A percentile compares a stretch with the other conserved stretches of the same genome.
Evolutionary conservation across 2,329 filamentous ascomycete genomes (phyloP).

Genomic region (Calonectria ilicicola): DNA sequence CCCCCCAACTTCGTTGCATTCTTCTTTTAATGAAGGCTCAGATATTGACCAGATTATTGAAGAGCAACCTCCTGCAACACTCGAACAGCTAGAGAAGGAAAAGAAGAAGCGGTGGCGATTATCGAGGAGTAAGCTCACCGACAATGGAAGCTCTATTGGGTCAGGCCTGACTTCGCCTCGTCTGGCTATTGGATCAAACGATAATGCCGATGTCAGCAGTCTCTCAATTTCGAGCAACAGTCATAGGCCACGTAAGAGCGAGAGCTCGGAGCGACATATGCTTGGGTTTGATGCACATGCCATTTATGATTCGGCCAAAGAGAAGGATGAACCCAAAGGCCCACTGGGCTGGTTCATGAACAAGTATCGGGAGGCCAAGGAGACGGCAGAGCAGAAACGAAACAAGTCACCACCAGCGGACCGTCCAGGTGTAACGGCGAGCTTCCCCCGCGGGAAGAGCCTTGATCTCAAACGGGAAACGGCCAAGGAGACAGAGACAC

Average conservation of each 20-base stretch:
- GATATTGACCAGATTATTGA: slow-evolving; percentile 79
- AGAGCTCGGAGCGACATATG: slow-evolving; percentile 60
- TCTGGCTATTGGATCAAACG: slow-evolving; percentile 69
- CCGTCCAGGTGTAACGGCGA: slow-evolving; percentile 42
- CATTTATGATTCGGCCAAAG: slow-evolving; percentile 53
- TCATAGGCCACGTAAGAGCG: slow-evolving; percentile 62
- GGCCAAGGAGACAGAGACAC: slow-evolving; percentile 35
- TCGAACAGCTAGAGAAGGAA: slow-evolving; percentile 70
- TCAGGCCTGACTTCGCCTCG: slow-evolving; percentile 57
- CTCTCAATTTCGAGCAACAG: slow-evolving; percentile 75
- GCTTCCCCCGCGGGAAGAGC: slow-evolving; percentile 58
- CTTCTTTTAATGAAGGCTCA: slow-evolving; percentile 83
- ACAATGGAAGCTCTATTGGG: slow-evolving; percentile 58
- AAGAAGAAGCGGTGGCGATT: slow-evolving; percentile 80
- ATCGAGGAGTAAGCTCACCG: slow-evolving; percentile 72
- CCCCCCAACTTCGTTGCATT: slow-evolving; percentile 81
- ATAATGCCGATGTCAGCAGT: slow-evolving; percentile 73
- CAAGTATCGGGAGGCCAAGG: slow-evolving; percentile 71
- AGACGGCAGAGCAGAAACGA: slow-evolving; percentile 65
- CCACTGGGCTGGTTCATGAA: slow-evolving; percentile 70
- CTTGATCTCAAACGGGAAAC: slow-evolving; percentile 59
- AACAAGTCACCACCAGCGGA: slow-evolving; percentile 67
- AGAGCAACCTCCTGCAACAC: slow-evolving; percentile 57
- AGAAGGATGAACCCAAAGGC: slow-evolving; percentile 63
- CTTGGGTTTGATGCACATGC: slow-evolving; percentile 54